A percentile compares a stretch with the other conserved stretches of the same genome.
Conservation (phyloP, 805 yeast genomes). For the Henningerozyma blattae region DNA sequence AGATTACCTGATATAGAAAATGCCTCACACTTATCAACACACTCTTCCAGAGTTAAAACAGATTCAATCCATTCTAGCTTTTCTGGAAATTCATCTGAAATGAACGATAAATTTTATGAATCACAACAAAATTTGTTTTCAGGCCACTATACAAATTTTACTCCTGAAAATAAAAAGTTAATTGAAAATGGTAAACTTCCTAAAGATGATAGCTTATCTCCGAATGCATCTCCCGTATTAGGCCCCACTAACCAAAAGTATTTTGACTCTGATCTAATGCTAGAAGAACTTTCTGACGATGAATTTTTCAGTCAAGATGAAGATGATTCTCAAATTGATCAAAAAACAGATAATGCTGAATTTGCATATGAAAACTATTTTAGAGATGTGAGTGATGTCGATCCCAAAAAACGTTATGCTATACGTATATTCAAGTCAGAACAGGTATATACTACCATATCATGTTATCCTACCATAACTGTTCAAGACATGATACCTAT, state of each 20-base stretch:
- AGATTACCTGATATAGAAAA: too few species aligned
- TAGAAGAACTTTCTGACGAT: not conserved
- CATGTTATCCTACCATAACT: constrained; percentile 67
- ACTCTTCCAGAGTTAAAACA: too few species aligned
- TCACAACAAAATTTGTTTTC: too few species aligned
- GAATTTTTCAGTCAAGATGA: not conserved
- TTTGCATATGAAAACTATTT: constrained; percentile 27
- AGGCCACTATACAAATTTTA: too few species aligned
- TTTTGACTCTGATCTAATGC: not conserved
- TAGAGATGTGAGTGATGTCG: constrained; percentile 24
- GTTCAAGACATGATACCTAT: constrained; percentile 61
- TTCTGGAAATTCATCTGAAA: too few species aligned
- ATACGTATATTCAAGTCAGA: constrained; percentile 76
- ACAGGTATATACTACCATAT: constrained; percentile 67
- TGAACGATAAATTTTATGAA: too few species aligned
- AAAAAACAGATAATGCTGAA: constrained; percentile 26
- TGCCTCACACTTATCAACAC: too few species aligned
- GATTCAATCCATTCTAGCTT: too few species aligned
- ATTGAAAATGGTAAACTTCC: too few species aligned
- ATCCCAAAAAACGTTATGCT: constrained; percentile 23
- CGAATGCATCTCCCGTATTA: not conserved
- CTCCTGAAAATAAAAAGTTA: too few species aligned
- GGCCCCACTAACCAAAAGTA: not conserved
- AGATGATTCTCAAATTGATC: constrained; percentile 11
- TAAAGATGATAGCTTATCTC: not conserved